phyloP scores from a whole-genome alignment of 306 rosid species.

The Vicia faba region DNA sequence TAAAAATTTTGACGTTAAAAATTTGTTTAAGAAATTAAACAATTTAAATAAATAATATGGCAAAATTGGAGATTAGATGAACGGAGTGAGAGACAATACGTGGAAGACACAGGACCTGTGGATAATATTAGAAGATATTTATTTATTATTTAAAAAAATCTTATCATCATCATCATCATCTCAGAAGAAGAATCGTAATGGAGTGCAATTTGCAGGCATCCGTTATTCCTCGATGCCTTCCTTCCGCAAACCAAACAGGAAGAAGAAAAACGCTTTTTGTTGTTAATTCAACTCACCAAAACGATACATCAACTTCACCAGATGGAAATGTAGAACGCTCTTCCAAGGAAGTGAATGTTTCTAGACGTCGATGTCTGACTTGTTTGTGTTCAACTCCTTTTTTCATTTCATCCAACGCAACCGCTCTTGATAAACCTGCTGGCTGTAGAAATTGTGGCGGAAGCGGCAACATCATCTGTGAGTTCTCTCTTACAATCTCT shows the following conservation, averaged over 20 bases:
- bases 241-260: not conserved
- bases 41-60: too few species aligned
- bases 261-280: not conserved
- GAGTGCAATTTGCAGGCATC: not conserved
- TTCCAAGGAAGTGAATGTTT: conserved; percentile 34
- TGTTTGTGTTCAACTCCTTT: conserved; percentile 66
- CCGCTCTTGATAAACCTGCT: conserved; percentile 63
- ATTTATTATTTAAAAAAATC: too few species aligned
- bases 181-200: not conserved
- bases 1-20: too few species aligned
- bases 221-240: not conserved
- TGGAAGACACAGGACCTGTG: not conserved
- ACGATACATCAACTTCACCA: rapidly evolving
- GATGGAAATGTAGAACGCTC: too few species aligned
- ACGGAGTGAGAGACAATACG: not conserved
- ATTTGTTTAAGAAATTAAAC: too few species aligned
- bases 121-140: not conserved
- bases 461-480: conserved; percentile 85
- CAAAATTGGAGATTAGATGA: not conserved
- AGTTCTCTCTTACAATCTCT: conserved; percentile 39
- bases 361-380: conserved; percentile 73
- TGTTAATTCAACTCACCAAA: not conserved
- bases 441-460: conserved; percentile 89
- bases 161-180: not conserved
- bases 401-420: conserved; percentile 49